Conservation (phyloP, 192 early-diverging fungal genomes). For the Lunasporangiospora selenospora region DNA sequence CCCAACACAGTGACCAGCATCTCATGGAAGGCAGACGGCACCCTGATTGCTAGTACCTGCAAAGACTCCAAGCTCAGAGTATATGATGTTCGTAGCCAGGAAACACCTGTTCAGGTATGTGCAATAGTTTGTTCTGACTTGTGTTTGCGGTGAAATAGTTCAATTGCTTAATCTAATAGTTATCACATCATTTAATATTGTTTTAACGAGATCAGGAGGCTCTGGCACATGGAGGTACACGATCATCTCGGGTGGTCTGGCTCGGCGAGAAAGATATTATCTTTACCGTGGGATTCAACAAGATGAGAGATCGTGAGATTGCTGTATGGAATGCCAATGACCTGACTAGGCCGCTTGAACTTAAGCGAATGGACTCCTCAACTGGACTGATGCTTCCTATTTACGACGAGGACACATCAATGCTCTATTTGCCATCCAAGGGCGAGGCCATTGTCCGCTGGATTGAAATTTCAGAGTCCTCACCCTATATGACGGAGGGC, state of each 20-base stretch:
- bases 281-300: slow-evolving; percentile 77
- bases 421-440: slow-evolving; percentile 69
- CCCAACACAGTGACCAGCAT: slow-evolving; percentile 58
- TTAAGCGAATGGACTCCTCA: slow-evolving; percentile 68
- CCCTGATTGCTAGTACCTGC: slow-evolving; percentile 53
- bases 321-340: slow-evolving; percentile 81
- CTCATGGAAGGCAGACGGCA: slow-evolving; percentile 68
- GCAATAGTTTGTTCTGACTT: background rate
- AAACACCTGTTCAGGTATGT: slow-evolving; percentile 28
- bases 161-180: background rate
- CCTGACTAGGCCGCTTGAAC: slow-evolving; percentile 61
- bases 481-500: slow-evolving; percentile 54
- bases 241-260: slow-evolving; percentile 73
- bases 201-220: slow-evolving; percentile 53
- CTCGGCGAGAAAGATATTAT: slow-evolving; percentile 68
- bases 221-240: slow-evolving; percentile 65
- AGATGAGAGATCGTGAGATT: slow-evolving; percentile 69
- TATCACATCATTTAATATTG: slow-evolving; percentile 63
- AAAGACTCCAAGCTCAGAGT: slow-evolving; percentile 65
- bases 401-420: slow-evolving; percentile 83
- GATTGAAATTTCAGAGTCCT: slow-evolving; percentile 59
- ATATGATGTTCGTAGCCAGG: slow-evolving; percentile 63
- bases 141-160: background rate
- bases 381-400: slow-evolving; percentile 75
- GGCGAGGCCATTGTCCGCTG: slow-evolving; percentile 77